Base-by-base conservation (phyloP, 2,329 filamentous ascomycete genomes). In the Scopulariopsis brevicaulis region DNA sequence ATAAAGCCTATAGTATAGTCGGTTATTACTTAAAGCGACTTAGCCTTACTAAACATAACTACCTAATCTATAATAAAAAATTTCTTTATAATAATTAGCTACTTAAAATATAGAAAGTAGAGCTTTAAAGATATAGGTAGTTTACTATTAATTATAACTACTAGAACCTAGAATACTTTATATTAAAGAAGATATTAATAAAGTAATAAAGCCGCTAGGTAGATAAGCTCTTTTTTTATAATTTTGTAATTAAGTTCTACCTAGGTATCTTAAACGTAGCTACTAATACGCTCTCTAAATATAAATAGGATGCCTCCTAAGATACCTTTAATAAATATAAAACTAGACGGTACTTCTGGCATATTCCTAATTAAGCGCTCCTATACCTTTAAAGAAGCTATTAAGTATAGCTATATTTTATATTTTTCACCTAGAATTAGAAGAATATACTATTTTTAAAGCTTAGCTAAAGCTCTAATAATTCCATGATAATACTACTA, bases 271-370 rank as follows among this genome's bases (percentile, higher is more conserved):
- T 15, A 15, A 24, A 50, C 20, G 20, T 24, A 4, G 12, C 22
- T 22, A n/a, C n/a, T 50, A 50, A 24, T 50, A 25, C 20, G 11
- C 46, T 25, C 4, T 22, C 4, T 50, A 12, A 12, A 4, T 20
- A 50, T 50, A 50, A 22, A 50, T 50, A 22, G 12, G 22, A 25
- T 5, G 20, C 15, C 4, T 24, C 20, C 12, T 50, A 7, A 50
- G 3, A 50, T 48, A 25, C 15, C 10, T 11, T 11, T 20, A 12
- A 50, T 24, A 24, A 11, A 75, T 43, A n/a, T 7, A 15, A 14
- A 4, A 4, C 12, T 43, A 43, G 37, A 8, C 7, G 34, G 34
- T 37, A 37, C 14, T 37, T 37, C 7, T 37, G 14, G 34, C 34
- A 8, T 37, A 37, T 37, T 37, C 34, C n/a, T 37, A 8, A 7